These are phyloP conservation scores for Quercus bicolor DNA, from an alignment of 306 rosid species.

Conservation along the genomic window DNA sequence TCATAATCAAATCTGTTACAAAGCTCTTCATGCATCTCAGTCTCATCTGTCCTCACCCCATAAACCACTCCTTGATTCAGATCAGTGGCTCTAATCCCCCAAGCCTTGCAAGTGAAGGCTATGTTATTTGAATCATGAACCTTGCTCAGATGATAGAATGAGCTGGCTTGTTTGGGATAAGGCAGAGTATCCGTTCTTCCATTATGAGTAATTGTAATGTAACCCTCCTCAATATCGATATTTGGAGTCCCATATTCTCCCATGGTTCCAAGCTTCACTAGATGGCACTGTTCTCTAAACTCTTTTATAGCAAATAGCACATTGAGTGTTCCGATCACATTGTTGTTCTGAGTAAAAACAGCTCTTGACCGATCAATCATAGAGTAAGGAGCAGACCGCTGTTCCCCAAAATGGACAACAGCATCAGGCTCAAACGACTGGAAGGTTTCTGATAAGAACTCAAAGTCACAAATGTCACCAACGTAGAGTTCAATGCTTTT, in stretches of 20 bases:
- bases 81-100: slow-evolving; percentile 97
- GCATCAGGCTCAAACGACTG: slow-evolving; percentile 86
- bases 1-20: slow-evolving; percentile 85
- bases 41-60: slow-evolving; percentile 82
- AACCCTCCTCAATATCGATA: slow-evolving; percentile 96
- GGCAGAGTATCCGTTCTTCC: slow-evolving; percentile 95
- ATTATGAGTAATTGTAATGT: slow-evolving; percentile 88
- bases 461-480: slow-evolving; percentile 95
- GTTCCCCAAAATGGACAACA: slow-evolving; percentile 93
- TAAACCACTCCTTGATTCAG: slow-evolving; percentile 97
- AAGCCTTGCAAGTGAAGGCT: slow-evolving; percentile 99
- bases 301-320: slow-evolving; percentile 96
- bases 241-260: slow-evolving; percentile 99
- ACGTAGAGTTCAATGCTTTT: slow-evolving; percentile 69
- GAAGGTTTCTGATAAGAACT: slow-evolving; percentile 82
- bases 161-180: slow-evolving; percentile 96
- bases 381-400: slow-evolving; percentile 92
- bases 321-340: slow-evolving; percentile 85
- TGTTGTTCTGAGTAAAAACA: slow-evolving; percentile 83
- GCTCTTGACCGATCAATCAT: slow-evolving; percentile 97
- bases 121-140: slow-evolving; percentile 95
- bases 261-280: slow-evolving; percentile 98
- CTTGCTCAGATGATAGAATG: slow-evolving; percentile 94
- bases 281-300: slow-evolving; percentile 79
- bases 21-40: slow-evolving; percentile 80